Evolutionary conservation across 768 basidiomycete genomes (phyloP).

Genomic region (Leccinum ochraceum): DNA sequence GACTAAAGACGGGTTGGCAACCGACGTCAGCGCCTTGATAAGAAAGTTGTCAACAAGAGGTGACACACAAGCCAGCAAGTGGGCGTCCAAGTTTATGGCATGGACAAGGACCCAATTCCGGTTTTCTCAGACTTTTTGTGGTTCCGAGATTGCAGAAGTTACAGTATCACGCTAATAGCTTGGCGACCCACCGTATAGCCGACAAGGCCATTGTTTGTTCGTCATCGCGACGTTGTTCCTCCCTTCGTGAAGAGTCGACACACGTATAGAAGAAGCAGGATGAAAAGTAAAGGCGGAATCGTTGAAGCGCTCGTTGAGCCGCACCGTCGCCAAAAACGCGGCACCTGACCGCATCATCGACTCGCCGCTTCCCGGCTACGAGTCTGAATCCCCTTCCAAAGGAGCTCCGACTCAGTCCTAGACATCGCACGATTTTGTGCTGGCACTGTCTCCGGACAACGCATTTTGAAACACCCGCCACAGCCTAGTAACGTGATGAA

Average conservation of each 20-base stretch:
- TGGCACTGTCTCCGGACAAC: no score
- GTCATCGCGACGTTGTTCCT: neutral
- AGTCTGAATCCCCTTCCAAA: neutral
- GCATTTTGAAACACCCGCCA: no score
- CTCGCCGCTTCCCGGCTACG: neutral
- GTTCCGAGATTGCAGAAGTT: slow-evolving; percentile 3
- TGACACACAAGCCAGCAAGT: neutral
- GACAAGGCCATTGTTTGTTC: neutral
- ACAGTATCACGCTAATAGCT: neutral
- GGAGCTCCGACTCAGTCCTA: no score
- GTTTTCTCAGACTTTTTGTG: slow-evolving; percentile 18
- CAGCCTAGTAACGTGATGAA: no score
- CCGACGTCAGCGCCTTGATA: slow-evolving; percentile 2
- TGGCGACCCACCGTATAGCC: neutral
- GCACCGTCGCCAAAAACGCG: neutral
- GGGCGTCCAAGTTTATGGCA: neutral
- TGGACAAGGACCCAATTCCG: slow-evolving; percentile 4
- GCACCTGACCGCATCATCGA: neutral
- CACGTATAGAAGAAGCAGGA: slow-evolving; percentile 1
- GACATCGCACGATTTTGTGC: no score
- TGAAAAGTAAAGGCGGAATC: neutral
- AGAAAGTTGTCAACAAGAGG: neutral
- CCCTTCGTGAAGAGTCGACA: neutral
- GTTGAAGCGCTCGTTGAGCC: neutral
- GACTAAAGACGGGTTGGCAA: neutral